Percentiles rank a stretch among this genome's conserved stretches.
These are phyloP conservation scores for Russula olivacea DNA, from an alignment of 768 basidiomycete genomes.

Conservation along the genomic window DNA sequence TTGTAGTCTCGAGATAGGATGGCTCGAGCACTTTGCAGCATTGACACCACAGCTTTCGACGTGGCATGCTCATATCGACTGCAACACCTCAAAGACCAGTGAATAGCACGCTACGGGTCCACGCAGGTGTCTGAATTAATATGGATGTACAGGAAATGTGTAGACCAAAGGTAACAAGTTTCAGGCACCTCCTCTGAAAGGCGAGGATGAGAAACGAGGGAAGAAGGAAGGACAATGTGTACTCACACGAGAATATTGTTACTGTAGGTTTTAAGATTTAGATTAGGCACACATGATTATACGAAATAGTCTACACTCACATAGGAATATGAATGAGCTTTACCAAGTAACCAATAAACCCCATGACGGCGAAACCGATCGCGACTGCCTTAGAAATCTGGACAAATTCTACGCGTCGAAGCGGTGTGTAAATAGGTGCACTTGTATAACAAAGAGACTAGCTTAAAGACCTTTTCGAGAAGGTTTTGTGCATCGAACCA, in stretches of 20 bases:
- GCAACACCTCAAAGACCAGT: neutral
- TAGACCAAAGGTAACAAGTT: neutral
- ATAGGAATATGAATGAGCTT: constrained; percentile 98
- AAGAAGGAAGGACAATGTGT: neutral
- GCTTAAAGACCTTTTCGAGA: constrained; percentile 76
- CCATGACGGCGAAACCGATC: constrained; percentile 97
- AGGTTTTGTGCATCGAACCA: constrained; percentile 96
- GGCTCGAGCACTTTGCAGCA: neutral
- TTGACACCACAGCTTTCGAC: neutral
- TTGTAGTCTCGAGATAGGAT: neutral
- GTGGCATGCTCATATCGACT: neutral
- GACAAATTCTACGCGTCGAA: constrained; percentile 62
- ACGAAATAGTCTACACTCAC: constrained; percentile 45
- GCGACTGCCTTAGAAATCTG: constrained; percentile 97
- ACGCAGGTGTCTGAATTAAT: constrained; percentile 12
- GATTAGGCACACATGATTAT: constrained; percentile 20
- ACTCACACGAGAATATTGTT: constrained; percentile 98
- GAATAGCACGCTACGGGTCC: neutral
- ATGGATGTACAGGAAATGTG: constrained; percentile 16
- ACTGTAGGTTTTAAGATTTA: constrained; percentile 39
- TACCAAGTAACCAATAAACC: constrained; percentile 98
- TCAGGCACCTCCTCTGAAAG: constrained; percentile 69
- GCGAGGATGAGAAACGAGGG: constrained; percentile 25
- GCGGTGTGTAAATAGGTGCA: constrained; percentile 1
- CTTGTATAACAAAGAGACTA: neutral